Base-by-base conservation (phyloP, 1,284 basidiomycete genomes). In the Naganishia sp. region DNA sequence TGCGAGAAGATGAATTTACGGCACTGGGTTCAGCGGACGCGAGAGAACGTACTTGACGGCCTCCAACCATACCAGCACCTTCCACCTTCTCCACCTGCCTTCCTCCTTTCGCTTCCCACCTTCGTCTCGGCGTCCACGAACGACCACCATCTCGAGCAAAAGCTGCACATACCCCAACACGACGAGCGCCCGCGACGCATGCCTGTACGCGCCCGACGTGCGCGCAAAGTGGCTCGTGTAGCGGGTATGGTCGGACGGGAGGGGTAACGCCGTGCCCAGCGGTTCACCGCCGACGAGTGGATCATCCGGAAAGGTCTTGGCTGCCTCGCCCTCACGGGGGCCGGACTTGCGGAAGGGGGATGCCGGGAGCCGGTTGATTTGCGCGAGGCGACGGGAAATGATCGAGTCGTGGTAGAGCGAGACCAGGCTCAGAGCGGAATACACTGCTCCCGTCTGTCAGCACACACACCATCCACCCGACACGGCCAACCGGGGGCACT, bases 151-250 rank as follows among this genome's bases (percentile, higher is more conserved):
- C 80, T 95, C 92, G 52, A 92, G 75, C 46, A 95, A 80, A 45
- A 95, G 84, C 78, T 94, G 87, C 16, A 88, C 84, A 77, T 88
- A 92, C 46, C 85, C 85, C 66, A 92, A 82, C 33, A 92, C 81
- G 73, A 90, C 87, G 4, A 94, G 84, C 2, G 84, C 77, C 44
- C 90, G 83, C 18, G 89, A 86, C 10, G 85, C 84, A 86, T 88
- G 89, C 76, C 86, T 87, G 81, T 95, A 95, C 23, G 82, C 74
- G 6, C 71, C 59, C 63, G 86, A 85, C 72, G 84, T 85, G 72
- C 88, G 84, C 18, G 85, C 84, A 90, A 91, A 95, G 48, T 89
- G 88, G 60, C 86, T 84, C 3, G 92, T 94, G 78, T 90, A 95
- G 13, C 80, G 74, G 1, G 75, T 67, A 68, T 81, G 79, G 33